Conservation (phyloP, 2,329 filamentous ascomycete species). For the Apiospora marii region DNA sequence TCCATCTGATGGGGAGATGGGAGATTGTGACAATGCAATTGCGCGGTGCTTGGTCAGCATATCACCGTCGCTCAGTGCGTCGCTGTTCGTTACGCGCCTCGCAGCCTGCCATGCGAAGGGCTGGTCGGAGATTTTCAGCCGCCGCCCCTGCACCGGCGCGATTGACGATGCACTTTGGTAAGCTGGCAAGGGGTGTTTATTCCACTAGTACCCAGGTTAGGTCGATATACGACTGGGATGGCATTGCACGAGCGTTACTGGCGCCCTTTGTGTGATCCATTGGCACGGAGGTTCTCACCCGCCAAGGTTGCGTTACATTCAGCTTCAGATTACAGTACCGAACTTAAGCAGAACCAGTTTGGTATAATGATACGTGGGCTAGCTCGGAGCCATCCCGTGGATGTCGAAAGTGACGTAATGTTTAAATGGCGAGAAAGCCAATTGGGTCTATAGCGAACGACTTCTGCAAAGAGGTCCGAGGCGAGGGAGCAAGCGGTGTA, state of each 20-base stretch:
- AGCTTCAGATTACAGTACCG: slow-evolving; percentile 16
- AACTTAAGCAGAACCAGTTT: background rate
- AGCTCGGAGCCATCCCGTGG: background rate
- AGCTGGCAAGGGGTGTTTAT: background rate
- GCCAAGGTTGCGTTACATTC: slow-evolving; percentile 21
- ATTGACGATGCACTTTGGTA: slow-evolving; percentile 13
- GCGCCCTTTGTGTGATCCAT: background rate
- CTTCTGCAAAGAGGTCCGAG: background rate
- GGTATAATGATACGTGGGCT: slow-evolving; percentile 10
- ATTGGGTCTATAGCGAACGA: background rate
- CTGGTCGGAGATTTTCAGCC: slow-evolving; percentile 20
- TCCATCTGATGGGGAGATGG: background rate
- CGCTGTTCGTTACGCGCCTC: background rate
- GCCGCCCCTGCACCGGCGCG: slow-evolving; percentile 16
- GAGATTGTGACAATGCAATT: slow-evolving; percentile 14
- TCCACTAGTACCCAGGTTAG: background rate
- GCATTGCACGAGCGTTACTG: background rate
- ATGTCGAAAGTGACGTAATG: slow-evolving; percentile 3
- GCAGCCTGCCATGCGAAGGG: background rate
- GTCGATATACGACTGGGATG: slow-evolving; percentile 2
- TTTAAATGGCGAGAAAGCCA: background rate
- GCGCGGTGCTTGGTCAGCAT: background rate
- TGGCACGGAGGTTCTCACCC: slow-evolving; percentile 18
- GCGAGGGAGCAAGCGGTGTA: background rate
- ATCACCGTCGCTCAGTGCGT: background rate